Evolutionary conservation across 208 protist species (phyloP), one percentile per base, ranked within the genome.

Genomic region (Crithidia brevicula): DNA sequence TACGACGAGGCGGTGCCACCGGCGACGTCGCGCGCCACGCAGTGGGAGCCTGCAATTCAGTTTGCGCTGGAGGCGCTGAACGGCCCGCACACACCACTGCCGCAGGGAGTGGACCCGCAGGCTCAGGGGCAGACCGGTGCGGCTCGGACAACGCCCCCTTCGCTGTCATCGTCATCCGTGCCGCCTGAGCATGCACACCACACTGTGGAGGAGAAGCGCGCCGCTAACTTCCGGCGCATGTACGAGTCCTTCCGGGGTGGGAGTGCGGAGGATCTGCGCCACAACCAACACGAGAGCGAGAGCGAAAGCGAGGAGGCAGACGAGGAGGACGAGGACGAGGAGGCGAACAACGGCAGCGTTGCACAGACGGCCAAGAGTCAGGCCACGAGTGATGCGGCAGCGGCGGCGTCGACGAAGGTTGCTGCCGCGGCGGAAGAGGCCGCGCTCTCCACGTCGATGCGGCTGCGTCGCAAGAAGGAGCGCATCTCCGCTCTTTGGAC

Each of bases 401-500:
- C 36, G 8, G 36, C 36, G 36, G 36, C 36, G 36, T n/a, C n/a
- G n/a, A n/a, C n/a, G n/a, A n/a, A n/a, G n/a, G n/a, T n/a, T n/a
- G 1, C 10, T 40, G 36, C 36, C 36, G 34, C 11, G 1, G 34
- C 18, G 42, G 52, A 66, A 47, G 50, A 62, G 47, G 54, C 46
- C 36, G 30, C 33, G 18, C 38, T 53, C 11, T 51, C 45, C 31
- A 52, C 34, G 3, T 61, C 59, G 50, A 60, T 18, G 67, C 38
- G 50, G 42, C 49, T 31, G 54, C 42, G 34, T 1, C 54, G 65
- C 13, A 20, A 38, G 34, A 36, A 56, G 42, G 25, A 60, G 34
- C 66, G 67, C 20, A 51, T 62, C 13, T 5, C 30, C 16, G 22
- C 33, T 30, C 58, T 88, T 6, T 93, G 82, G 82, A 60, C 65